Evolutionary conservation across 2,329 filamentous ascomycete species (phyloP), one percentile per base, ranked within the genome.

Genomic region (Penicillium hesseltinei): DNA sequence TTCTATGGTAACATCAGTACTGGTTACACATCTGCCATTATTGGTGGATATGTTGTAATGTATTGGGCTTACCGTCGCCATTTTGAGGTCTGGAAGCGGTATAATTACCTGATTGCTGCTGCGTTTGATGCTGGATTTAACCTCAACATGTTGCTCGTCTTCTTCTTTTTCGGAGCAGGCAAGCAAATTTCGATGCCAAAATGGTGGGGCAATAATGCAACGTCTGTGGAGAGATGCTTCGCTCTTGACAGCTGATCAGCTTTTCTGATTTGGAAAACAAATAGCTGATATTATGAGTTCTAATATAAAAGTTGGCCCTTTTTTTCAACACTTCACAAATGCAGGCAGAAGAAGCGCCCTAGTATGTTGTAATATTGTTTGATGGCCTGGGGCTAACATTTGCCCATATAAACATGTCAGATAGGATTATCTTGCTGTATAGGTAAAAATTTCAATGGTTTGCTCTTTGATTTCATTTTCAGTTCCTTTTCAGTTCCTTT

Each of bases 1-100:
- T 87, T 86, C 69, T 86, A 84, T 65, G 84, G 84, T 4, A 87
- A 87, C 64, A 75, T 87, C 50, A 84, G 80, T 56, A 86, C 84
- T 0, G 84, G 84, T 0, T 83, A 84, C 64, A 77, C 81, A 13
- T 83, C 80, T 23, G 76, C 76, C 17, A 82, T 86, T 58, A 78
- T 87, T 15, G 83, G 83, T n/a, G 83, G 83, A 0, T 85, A 82
- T 58, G 76, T 86, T 36, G 81, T 84, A 56, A 86, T 86, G 81
- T 84, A 77, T 67, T 84, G 80, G 77, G 79, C 80, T 5, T 86
- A 83, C 59, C 73, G 83, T 0, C 77, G 81, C 33, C 75, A 81
- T 15, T 85, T 84, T 56, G 76, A 82, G 53, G 71, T 84, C 8
- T 87, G 84, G 83, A 80, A 82, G 47, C 72, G 80, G 17, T 87